These are phyloP conservation scores for Odonthalia washingtoniensis DNA, from an alignment of 31 red algal species.

Conservation along the genomic window DNA sequence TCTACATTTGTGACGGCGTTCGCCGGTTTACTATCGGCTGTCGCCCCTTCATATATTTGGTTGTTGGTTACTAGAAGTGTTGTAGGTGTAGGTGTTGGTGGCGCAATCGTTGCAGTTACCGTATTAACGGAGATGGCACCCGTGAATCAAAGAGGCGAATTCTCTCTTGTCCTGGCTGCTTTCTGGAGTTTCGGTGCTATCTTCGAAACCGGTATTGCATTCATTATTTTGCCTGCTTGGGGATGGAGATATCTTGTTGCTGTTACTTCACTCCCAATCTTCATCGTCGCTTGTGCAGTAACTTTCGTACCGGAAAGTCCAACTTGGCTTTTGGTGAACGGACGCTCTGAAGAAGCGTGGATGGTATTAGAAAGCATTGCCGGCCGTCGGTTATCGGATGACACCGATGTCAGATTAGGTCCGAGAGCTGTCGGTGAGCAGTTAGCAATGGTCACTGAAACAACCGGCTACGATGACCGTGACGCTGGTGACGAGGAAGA, in stretches of 20 bases:
- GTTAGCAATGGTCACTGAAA: too few relatives aligned
- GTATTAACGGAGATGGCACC: slow-evolving; percentile 51
- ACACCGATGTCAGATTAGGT: too few relatives aligned
- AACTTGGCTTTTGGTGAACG: slow-evolving; percentile 31
- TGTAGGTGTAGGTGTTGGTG: slow-evolving; percentile 52
- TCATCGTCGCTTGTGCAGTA: neutral
- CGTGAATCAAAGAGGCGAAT: neutral
- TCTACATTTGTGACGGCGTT: slow-evolving; percentile 23
- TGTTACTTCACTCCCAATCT: slow-evolving; percentile 40
- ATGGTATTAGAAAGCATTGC: slow-evolving; percentile 11
- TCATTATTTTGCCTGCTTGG: slow-evolving; percentile 31
- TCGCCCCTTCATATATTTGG: slow-evolving; percentile 20
- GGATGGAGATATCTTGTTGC: slow-evolving; percentile 48
- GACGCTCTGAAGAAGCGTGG: slow-evolving; percentile 5
- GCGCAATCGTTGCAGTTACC: slow-evolving; percentile 37
- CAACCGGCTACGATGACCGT: too few relatives aligned
- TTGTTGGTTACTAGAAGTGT: slow-evolving; percentile 23
- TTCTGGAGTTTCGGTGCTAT: slow-evolving; percentile 60
- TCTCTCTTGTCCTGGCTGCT: slow-evolving; percentile 27
- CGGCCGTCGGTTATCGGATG: too few relatives aligned
- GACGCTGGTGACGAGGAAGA: too few relatives aligned
- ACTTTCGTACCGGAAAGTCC: slow-evolving; percentile 37
- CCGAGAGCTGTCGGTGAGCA: too few relatives aligned
- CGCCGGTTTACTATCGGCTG: slow-evolving; percentile 29
- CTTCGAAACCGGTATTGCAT: slow-evolving; percentile 38